Base-by-base conservation (phyloP, 1,284 basidiomycete species). In the Ceratobasidium sp. region DNA sequence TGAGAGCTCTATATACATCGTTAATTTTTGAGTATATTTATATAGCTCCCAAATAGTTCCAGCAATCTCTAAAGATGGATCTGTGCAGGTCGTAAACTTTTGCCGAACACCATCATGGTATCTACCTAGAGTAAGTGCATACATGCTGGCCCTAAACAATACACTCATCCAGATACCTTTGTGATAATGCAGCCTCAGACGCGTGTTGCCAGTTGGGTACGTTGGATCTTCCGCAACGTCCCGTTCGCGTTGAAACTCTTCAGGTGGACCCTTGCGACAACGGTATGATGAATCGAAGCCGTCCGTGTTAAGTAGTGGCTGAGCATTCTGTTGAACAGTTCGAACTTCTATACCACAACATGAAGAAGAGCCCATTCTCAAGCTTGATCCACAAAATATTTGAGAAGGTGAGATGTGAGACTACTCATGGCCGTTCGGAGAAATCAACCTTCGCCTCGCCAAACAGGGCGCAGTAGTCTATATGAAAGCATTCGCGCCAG, bases 91-190 rank as follows among this genome's bases (percentile, higher is more conserved):
- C n/a, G 31, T 71, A 4, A 39, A 76, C 85, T 3, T 89, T 88
- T 0, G 84, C 84, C 87, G 77, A 81, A 83, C 53, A 80, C 84
- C 47, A 81, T 83, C 39, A 81, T 90, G 56, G 86, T 86, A 53
- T 89, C 88, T 6, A 81, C 83, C n/a, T 89, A 87, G 82, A 83
- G 88, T 87, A 79, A 33, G 54, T 42, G 86, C 13, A 11, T 51
- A 4, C 2, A 13, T 37, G 13, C 28, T 3, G 17, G 11, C 31
- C 28, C 1, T 2, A 20, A 28, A 2, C 15, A 26, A 37, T 17
- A 28, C 23, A n/a, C 11, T 39, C 2, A 54, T 31, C 1, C n/a
- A 13, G 8, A 17, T 13, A 26, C 6, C 11, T 39, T 15, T 42
- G 28, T 26, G 51, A 42, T 13, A 8, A 23, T 17, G 8, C 28